Conservation (phyloP, 2,329 filamentous ascomycete species). For the Colletotrichum caudatum region DNA sequence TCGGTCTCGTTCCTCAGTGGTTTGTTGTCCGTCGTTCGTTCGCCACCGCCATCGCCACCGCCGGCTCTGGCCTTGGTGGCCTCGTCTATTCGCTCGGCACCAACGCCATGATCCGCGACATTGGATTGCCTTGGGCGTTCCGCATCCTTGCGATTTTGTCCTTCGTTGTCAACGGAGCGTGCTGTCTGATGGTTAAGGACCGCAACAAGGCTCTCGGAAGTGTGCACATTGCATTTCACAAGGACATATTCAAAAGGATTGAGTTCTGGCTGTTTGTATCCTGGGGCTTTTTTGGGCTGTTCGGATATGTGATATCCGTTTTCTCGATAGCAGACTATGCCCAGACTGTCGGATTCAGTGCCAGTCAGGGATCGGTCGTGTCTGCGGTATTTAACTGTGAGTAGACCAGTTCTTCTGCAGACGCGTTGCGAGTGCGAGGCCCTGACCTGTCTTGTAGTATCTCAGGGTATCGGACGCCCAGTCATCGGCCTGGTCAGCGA, state of each 20-base stretch:
- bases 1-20: slow-evolving; percentile 79
- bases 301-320: slow-evolving; percentile 81
- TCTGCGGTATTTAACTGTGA: slow-evolving; percentile 79
- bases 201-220: slow-evolving; percentile 78
- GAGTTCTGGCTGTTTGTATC: slow-evolving; percentile 74
- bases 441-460: slow-evolving; percentile 52
- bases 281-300: slow-evolving; percentile 78
- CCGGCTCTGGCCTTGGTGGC: slow-evolving; percentile 82
- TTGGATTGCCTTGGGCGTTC: slow-evolving; percentile 76
- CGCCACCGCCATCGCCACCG: slow-evolving; percentile 75
- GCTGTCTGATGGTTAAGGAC: slow-evolving; percentile 74
- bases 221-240: slow-evolving; percentile 75
- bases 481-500: slow-evolving; percentile 81
- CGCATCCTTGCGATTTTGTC: slow-evolving; percentile 73
- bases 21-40: slow-evolving; percentile 76
- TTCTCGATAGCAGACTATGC: slow-evolving; percentile 83
- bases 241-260: slow-evolving; percentile 67
- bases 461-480: slow-evolving; percentile 75
- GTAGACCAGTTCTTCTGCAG: slow-evolving; percentile 44
- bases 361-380: slow-evolving; percentile 76
- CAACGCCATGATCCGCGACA: slow-evolving; percentile 74
- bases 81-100: slow-evolving; percentile 75
- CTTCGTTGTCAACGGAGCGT: slow-evolving; percentile 72
- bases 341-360: slow-evolving; percentile 72
- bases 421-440: background rate